These are phyloP conservation scores for Chenopodium quinoa DNA, from an alignment of 148 eudicot species.

Conservation along the genomic window DNA sequence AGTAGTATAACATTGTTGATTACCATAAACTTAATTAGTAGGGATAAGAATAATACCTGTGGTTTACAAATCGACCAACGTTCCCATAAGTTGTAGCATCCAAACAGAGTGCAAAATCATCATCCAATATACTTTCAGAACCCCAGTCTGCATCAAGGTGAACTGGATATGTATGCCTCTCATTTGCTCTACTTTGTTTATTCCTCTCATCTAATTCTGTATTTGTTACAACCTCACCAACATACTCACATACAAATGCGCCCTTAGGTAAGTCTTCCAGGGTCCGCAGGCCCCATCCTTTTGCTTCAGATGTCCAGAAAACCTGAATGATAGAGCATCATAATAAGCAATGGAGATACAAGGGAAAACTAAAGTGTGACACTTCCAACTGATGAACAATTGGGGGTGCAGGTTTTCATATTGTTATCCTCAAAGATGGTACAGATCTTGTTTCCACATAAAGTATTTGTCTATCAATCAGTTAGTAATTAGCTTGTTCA, in stretches of 20 bases:
- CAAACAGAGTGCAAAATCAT: slow-evolving; percentile 66
- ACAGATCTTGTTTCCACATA: background rate
- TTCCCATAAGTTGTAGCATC: slow-evolving; percentile 68
- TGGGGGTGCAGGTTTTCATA: background rate
- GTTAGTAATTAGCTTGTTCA: too few species aligned
- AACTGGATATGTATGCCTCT: slow-evolving; percentile 63
- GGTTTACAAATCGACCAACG: slow-evolving; percentile 67
- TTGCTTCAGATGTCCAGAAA: slow-evolving; percentile 46
- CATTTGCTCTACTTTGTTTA: slow-evolving; percentile 34
- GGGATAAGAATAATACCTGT: slow-evolving; percentile 37
- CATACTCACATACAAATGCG: slow-evolving; percentile 61
- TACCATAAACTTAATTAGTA: background rate
- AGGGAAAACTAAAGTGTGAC: background rate
- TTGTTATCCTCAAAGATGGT: background rate
- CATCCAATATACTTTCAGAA: slow-evolving; percentile 61
- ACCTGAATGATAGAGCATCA: slow-evolving; percentile 37
- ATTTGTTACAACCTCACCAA: slow-evolving; percentile 64
- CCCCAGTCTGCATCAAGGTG: slow-evolving; percentile 72
- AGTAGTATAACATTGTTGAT: background rate
- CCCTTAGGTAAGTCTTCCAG: slow-evolving; percentile 55
- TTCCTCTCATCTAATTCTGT: slow-evolving; percentile 52
- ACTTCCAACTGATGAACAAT: background rate
- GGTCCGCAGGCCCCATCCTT: slow-evolving; percentile 67
- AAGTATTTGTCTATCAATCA: background rate
- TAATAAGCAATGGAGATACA: background rate